Percentiles rank a stretch among this genome's conserved stretches.
These are phyloP conservation scores for Rhizopogon vulgaris DNA, from an alignment of 768 basidiomycete species.

Conservation along the genomic window DNA sequence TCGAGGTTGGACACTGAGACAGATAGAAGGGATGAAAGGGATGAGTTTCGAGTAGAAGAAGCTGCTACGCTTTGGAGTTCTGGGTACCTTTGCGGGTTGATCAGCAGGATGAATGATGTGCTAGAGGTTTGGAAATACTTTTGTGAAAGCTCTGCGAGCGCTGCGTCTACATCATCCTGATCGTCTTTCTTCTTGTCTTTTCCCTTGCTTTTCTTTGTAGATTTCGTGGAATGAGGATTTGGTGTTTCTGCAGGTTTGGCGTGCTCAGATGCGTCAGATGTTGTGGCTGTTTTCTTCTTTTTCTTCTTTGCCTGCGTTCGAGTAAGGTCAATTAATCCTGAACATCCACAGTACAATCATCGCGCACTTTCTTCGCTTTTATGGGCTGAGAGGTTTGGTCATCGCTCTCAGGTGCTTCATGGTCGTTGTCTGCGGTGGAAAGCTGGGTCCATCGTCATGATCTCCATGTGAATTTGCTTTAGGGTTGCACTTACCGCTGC, in stretches of 20 bases:
- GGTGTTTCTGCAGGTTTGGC: slow-evolving; percentile 5
- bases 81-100: slow-evolving; percentile 40
- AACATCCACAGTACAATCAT: not conserved
- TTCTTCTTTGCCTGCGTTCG: slow-evolving; percentile 31
- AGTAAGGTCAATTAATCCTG: not conserved
- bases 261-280: not conserved
- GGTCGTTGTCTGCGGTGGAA: slow-evolving; percentile 28
- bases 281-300: slow-evolving; percentile 28
- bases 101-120: not conserved
- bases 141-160: slow-evolving; percentile 75
- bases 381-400: slow-evolving; percentile 11
- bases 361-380: slow-evolving; percentile 21
- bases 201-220: slow-evolving; percentile 54
- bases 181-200: slow-evolving; percentile 60
- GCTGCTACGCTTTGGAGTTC: slow-evolving; percentile 35
- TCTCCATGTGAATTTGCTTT: slow-evolving; percentile 5
- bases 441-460: slow-evolving; percentile 31
- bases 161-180: slow-evolving; percentile 77
- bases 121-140: slow-evolving; percentile 40
- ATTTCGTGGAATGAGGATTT: slow-evolving; percentile 29
- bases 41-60: slow-evolving; percentile 21
- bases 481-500: slow-evolving; percentile 34
- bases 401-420: slow-evolving; percentile 13
- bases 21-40: slow-evolving; percentile 54
- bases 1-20: slow-evolving; percentile 83